phyloP scores from a whole-genome alignment of 1,139 yeast species.

The Blastobotrys illinoisensis region DNA sequence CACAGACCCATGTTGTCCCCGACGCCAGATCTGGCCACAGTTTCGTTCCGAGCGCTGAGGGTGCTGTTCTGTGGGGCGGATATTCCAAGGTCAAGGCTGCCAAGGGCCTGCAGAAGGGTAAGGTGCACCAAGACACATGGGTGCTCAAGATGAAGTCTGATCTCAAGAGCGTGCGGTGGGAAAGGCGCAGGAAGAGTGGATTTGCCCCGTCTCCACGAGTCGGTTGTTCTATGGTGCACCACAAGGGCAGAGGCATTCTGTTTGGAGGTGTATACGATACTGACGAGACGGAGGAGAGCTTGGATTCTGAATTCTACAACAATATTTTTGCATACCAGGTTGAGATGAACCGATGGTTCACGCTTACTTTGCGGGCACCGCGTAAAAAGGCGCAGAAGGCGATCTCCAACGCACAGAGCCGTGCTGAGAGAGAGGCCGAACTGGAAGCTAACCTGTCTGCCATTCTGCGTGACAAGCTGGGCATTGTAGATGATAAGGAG shows the following conservation, averaged over 20 bases:
- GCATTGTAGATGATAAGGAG: slow-evolving; percentile 51
- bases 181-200: slow-evolving; percentile 83
- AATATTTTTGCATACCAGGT: slow-evolving; percentile 75
- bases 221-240: slow-evolving; percentile 88
- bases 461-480: slow-evolving; percentile 63
- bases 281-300: slow-evolving; percentile 89
- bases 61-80: slow-evolving; percentile 88
- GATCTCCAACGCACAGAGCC: slow-evolving; percentile 31
- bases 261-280: slow-evolving; percentile 96
- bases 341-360: slow-evolving; percentile 87
- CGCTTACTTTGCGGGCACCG: slow-evolving; percentile 59
- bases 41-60: slow-evolving; percentile 73
- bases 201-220: slow-evolving; percentile 87
- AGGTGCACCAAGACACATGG: slow-evolving; percentile 88
- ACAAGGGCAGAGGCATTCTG: slow-evolving; percentile 86
- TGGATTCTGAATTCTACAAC: slow-evolving; percentile 81
- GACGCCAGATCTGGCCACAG: slow-evolving; percentile 95
- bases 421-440: slow-evolving; percentile 59
- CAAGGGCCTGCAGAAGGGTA: slow-evolving; percentile 86
- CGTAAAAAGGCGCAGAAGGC: slow-evolving; percentile 42
- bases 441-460: slow-evolving; percentile 74
- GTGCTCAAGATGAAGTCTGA: slow-evolving; percentile 80
- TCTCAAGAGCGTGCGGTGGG: slow-evolving; percentile 76
- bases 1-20: slow-evolving; percentile 73
- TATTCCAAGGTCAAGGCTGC: slow-evolving; percentile 89